Base-by-base conservation (phyloP, 2,329 filamentous ascomycete genomes). In the Neopestalotiopsis rosae region DNA sequence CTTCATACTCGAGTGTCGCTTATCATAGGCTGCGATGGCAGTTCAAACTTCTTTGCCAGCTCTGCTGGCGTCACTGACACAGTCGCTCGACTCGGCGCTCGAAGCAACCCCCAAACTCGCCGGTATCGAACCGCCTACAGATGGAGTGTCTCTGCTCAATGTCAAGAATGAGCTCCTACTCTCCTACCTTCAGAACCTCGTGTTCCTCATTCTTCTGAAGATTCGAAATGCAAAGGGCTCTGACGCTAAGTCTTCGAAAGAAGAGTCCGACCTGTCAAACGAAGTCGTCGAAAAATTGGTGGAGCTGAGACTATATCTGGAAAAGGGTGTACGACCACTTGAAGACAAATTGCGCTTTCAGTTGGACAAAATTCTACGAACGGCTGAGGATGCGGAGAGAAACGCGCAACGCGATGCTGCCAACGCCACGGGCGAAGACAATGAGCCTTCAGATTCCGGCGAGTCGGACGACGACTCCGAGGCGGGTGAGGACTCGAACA, bases 121-220 rank as follows among this genome's bases (percentile, higher is more conserved):
- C n/a, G 80, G 85, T 14, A 88, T 97, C 69, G 84, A 92, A 63
- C 89, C 93, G n/a, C 91, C 93, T 1, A 87, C 91, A 72, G 90
- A 97, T 75, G 95, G 96, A 77, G 96, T 99, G 69, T 98, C 96
- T 0, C 89, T 99, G 1, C 91, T 99, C 76, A 94, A 98, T 78
- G 90, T 94, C 72, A 99, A 99, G 84, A 98, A 97, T 81, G 96
- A 99, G 79, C 87, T 99, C n/a, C 90, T 99, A 20, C 90, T 99
- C 52, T 95, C 95, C 4, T 99, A 99, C 81, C 86, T 99, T 0
- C 95, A 99, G 76, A 97, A 97, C 76, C 89, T 98, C 4, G 93
- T 96, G 59, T 97, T 97, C 74, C 84, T 97, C 56, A 92, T 97
- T 59, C 84, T 97, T 1, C 81, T 97, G 49, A 95, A 97, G 76